Base-by-base conservation (phyloP, 2,329 filamentous ascomycete species). In the Nemania sp. region DNA sequence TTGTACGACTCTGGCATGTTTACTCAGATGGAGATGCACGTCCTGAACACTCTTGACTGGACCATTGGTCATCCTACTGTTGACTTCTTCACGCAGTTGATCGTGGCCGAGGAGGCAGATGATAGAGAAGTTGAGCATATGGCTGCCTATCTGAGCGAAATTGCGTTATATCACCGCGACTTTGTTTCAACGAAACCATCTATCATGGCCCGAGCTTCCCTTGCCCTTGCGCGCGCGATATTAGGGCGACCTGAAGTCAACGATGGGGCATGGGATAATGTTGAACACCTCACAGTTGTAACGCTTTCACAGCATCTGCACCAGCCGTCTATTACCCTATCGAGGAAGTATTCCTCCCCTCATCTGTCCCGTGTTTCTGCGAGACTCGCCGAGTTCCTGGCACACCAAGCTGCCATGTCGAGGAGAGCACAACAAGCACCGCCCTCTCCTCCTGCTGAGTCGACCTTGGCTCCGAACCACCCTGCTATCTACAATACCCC, bases 1-100 rank as follows among this genome's bases (percentile, higher is more conserved):
- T 88, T 98, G 45, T 99, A 99, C 82, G 96, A 99, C 77, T 94
- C 97, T 57, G 95, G 97, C 83, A 99, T 99, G 96, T 99, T 99
- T 83, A 95, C 94, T 11, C 96, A 99, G 82, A 99, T 99, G 96
- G 96, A 99, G 84, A 98, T 97, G 94, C 96, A 99, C 80, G 95
- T 99, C 43, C 88, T 99, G 75, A 97, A 98, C 83, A 99, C 96
- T 1, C 88, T 99, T 67, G 93, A 97, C 79, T 99, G 96, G 96
- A 90, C 91, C 73, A 92, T 99, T 73, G 96, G 96, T 63, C 95
- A 98, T 82, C 94, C 96, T 1, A 98, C 96, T 29, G 93, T 98
- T 73, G 95, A 98, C 81, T 93, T 92, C 79, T 99, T 98, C 82
- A 87, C 97, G 54, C 92, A 97, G 78, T 84, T 98, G 69, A 93